Percentiles rank a stretch among this genome's conserved stretches.
Conservation (phyloP, 352 stramenopile genomes). For the Pythium pyrilobum region DNA sequence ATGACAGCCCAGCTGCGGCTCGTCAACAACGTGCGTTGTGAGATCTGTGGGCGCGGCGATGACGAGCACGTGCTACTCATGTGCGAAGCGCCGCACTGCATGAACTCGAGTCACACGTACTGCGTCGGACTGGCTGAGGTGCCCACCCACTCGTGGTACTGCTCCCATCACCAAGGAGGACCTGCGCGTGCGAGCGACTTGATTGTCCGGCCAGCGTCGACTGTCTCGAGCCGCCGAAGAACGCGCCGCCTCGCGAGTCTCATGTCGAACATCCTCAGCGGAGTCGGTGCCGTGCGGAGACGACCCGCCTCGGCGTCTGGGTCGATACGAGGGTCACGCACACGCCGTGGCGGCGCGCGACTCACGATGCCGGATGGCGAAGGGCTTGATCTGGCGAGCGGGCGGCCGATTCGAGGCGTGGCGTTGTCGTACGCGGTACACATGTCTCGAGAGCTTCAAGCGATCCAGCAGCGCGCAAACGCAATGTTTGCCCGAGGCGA, state of each 20-base stretch:
- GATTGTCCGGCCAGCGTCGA: slow-evolving; percentile 46
- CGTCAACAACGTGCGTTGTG: slow-evolving; percentile 66
- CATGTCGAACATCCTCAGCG: slow-evolving; percentile 62
- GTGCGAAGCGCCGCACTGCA: slow-evolving; percentile 63
- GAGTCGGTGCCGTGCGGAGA: slow-evolving; percentile 2
- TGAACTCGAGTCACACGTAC: slow-evolving; percentile 67
- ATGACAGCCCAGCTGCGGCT: slow-evolving; percentile 59
- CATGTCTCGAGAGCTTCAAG: slow-evolving; percentile 74
- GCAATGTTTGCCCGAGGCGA: slow-evolving; percentile 71
- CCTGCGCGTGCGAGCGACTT: slow-evolving; percentile 45
- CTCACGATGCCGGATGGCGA: slow-evolving; percentile 13
- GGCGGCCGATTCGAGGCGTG: slow-evolving; percentile 49
- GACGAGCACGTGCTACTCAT: slow-evolving; percentile 78
- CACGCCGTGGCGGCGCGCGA: slow-evolving; percentile 15
- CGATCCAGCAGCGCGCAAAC: slow-evolving; percentile 60
- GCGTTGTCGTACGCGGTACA: slow-evolving; percentile 62
- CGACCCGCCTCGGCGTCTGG: slow-evolving; percentile 1
- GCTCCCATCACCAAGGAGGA: slow-evolving; percentile 31
- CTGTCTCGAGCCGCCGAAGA: slow-evolving; percentile 50
- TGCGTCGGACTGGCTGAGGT: slow-evolving; percentile 59
- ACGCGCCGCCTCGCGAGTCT: slow-evolving; percentile 63
- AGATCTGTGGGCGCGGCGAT: slow-evolving; percentile 65
- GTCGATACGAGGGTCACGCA: background rate
- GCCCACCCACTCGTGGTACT: slow-evolving; percentile 69
- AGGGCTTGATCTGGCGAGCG: slow-evolving; percentile 1